Evolutionary conservation across 805 yeast genomes (phyloP).

Genomic region (Ogataea corticis): DNA sequence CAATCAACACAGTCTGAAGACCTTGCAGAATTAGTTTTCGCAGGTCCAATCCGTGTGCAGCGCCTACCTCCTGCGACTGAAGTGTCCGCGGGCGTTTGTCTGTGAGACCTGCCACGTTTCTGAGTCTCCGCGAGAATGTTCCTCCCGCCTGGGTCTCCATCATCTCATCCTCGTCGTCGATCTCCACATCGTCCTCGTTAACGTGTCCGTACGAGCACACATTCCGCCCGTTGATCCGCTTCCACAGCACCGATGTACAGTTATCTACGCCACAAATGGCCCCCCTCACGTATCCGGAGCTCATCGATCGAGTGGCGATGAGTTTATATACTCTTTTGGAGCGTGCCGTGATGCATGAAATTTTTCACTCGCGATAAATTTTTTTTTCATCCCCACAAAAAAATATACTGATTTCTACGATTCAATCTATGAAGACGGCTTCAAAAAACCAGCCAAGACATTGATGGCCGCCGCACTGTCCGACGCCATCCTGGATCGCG

Average conservation of each 20-base stretch:
- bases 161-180: constrained; percentile 81
- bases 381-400: neutral
- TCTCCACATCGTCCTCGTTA: constrained; percentile 73
- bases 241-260: constrained; percentile 79
- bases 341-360: neutral
- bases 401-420: too few species aligned
- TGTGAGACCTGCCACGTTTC: constrained; percentile 46
- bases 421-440: too few species aligned
- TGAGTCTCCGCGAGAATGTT: constrained; percentile 53
- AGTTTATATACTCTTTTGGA: too few species aligned
- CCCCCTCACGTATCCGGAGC: constrained; percentile 51
- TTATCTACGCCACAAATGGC: constrained; percentile 87
- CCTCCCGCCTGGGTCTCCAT: constrained; percentile 59
- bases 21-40: constrained; percentile 20
- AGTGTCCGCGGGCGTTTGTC: constrained; percentile 14
- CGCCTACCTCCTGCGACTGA: constrained; percentile 13
- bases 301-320: constrained; percentile 7
- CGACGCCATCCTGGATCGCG: constrained; percentile 15
- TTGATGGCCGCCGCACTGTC: neutral
- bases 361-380: constrained; percentile 4
- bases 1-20: constrained; percentile 42
- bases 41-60: constrained; percentile 28
- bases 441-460: neutral
- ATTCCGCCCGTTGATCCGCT: constrained; percentile 69
- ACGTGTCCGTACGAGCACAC: constrained; percentile 93